These are phyloP conservation scores for Tetracladium setigerum DNA, from an alignment of 495 filamentous ascomycete genomes.

Conservation along the genomic window DNA sequence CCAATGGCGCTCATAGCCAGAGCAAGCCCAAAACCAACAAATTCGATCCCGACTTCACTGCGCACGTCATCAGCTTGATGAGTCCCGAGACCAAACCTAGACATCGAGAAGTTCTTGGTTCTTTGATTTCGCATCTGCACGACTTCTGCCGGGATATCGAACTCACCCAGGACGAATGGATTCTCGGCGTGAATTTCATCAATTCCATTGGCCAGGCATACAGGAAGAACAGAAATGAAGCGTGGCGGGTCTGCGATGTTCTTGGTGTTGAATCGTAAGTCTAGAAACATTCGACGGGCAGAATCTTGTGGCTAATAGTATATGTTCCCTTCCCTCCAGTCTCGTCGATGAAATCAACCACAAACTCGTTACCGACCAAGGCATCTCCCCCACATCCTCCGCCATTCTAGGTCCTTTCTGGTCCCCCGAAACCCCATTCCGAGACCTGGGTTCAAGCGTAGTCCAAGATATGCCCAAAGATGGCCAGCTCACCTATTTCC, in stretches of 20 bases:
- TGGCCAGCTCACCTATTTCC: constrained; percentile 60
- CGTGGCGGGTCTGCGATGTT: constrained; percentile 69
- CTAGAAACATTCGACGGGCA: not conserved
- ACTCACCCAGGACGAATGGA: constrained; percentile 57
- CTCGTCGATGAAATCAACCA: constrained; percentile 82
- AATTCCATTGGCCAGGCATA: constrained; percentile 35
- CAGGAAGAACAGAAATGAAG: constrained; percentile 49
- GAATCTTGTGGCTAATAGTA: not conserved
- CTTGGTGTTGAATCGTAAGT: constrained; percentile 74
- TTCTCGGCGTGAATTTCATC: constrained; percentile 55
- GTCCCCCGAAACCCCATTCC: constrained; percentile 77
- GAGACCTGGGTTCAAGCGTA: constrained; percentile 60
- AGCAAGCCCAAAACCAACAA: constrained; percentile 9
- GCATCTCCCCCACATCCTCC: constrained; percentile 65
- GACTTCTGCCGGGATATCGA: constrained; percentile 61
- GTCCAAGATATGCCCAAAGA: constrained; percentile 57
- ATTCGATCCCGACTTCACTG: constrained; percentile 58
- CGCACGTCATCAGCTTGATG: constrained; percentile 59
- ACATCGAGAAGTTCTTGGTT: constrained; percentile 42
- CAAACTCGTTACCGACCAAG: constrained; percentile 63
- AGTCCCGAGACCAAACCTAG: constrained; percentile 52
- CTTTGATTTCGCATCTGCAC: constrained; percentile 53
- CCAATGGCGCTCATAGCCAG: constrained; percentile 11
- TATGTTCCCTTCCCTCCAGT: constrained; percentile 31
- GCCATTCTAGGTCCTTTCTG: constrained; percentile 85